Evolutionary conservation across 805 yeast genomes (phyloP).

Genomic region (Millerozyma acaciae): DNA sequence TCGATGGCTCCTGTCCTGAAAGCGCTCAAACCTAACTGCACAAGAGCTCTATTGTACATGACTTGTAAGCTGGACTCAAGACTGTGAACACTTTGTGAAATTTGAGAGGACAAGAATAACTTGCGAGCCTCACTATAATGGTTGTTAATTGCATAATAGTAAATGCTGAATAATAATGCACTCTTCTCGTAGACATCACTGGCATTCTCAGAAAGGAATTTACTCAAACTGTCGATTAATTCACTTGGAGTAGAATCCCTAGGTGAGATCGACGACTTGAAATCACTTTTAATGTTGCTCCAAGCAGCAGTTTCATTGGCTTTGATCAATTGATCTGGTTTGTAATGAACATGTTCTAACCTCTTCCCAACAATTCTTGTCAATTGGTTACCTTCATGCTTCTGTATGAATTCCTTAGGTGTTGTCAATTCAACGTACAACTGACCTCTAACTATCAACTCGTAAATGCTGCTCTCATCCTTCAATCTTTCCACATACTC

Average conservation of each 20-base stretch:
- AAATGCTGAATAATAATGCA: constrained; percentile 81
- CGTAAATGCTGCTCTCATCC: constrained; percentile 78
- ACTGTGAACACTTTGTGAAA: constrained; percentile 76
- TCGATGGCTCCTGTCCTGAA: constrained; percentile 83
- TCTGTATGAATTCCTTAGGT: constrained; percentile 35
- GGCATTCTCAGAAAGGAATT: constrained; percentile 61
- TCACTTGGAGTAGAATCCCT: constrained; percentile 36
- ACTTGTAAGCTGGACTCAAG: constrained; percentile 88
- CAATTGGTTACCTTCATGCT: constrained; percentile 52
- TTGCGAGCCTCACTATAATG: constrained; percentile 83
- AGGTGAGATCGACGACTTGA: constrained; percentile 23
- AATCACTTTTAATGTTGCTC: constrained; percentile 42
- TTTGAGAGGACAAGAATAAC: constrained; percentile 79
- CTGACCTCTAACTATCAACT: constrained; percentile 78
- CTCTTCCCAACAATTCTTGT: constrained; percentile 78
- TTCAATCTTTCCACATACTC: constrained; percentile 88
- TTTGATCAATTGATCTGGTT: constrained; percentile 70
- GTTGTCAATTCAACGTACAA: constrained; percentile 70
- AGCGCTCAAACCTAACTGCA: constrained; percentile 93
- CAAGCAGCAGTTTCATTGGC: constrained; percentile 75
- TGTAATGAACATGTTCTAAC: constrained; percentile 89
- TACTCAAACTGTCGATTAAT: constrained; percentile 62
- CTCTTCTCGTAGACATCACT: constrained; percentile 70
- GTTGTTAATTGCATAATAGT: constrained; percentile 87
- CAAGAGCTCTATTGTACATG: constrained; percentile 89